Conservation (phyloP, 2,329 filamentous ascomycete species). For the Cercospora nicotianae region DNA sequence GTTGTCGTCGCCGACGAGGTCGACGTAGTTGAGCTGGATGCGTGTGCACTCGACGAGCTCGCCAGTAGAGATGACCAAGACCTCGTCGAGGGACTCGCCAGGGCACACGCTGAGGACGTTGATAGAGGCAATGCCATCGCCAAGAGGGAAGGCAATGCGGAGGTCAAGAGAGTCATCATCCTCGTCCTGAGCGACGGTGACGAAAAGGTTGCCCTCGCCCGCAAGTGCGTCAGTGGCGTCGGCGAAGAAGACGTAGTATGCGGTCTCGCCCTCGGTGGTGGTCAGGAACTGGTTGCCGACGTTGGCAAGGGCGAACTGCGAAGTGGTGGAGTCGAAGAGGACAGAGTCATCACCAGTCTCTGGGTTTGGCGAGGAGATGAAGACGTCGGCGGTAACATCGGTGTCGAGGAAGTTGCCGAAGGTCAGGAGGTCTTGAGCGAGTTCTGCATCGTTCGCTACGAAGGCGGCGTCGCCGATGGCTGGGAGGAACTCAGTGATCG, state of each 20-base stretch:
- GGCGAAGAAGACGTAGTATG: constrained; percentile 3
- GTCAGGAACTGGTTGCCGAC: not conserved
- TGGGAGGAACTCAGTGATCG: not conserved
- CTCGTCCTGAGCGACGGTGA: not conserved
- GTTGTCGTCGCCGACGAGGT: not conserved
- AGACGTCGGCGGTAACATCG: not conserved
- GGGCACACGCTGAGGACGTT: not conserved
- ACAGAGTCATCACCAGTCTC: not conserved
- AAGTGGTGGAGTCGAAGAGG: not conserved
- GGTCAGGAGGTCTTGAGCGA: not conserved
- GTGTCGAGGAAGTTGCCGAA: not conserved
- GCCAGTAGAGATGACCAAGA: not conserved
- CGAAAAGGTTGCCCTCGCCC: not conserved
- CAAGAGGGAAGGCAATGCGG: not conserved
- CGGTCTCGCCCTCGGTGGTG: not conserved
- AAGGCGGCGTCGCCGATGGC: not conserved
- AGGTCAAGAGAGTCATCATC: not conserved
- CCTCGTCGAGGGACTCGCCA: not conserved
- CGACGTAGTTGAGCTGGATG: not conserved
- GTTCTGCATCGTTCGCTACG: not conserved
- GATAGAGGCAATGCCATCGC: not conserved
- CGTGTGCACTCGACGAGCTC: not conserved
- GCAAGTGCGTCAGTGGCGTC: not conserved
- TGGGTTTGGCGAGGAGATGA: not conserved
- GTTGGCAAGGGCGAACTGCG: not conserved